Base-by-base conservation (phyloP, 2,329 filamentous ascomycete genomes). In the Hymenoscyphus repandus region DNA sequence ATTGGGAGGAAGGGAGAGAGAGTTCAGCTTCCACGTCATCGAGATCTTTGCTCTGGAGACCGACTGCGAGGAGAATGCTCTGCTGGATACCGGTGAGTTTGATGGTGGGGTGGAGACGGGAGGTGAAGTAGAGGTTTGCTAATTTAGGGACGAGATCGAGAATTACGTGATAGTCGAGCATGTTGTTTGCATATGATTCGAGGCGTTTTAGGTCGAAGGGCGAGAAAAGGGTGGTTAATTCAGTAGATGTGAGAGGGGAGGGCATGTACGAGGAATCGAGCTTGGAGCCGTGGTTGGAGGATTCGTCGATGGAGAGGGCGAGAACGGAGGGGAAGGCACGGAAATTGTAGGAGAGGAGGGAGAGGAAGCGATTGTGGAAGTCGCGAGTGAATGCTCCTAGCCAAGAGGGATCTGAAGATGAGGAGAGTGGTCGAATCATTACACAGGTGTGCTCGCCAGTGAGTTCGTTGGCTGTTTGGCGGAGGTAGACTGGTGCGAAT, bases 371-470 rank as follows among this genome's bases (percentile, higher is more conserved):
- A 57, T 83, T 85, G 65, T 97, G 91, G 78, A 97, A 99, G 68
- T 99, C 93, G 55, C 86, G 82, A 3, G 92, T 80, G 65, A 95
- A 99, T 2, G 90, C 90, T 13, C 88, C 89, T 0, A 97, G 82
- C 93, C 93, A 97, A 62, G 80, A 82, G 50, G 75, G 75, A 59
- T 96, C 90, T 38, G 83, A 83, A 48, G 74, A 76, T 47, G 70
- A 74, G 52, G 81, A 77, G 6, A 99, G 76, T 1, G 90, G 87
- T 51, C 90, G 83, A 44, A 99, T 78, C 95, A 99, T 99, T 27
- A 99, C 92, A 66, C 90, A 96, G 0, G 93, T 96, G 68, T 99
- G 93, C 70, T 99, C 93, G 49, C 93, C 93, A 0, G 95, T 99
- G 41, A 99, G 77, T 51, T 97, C 93, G 66, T 97, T 99, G 46